Evolutionary conservation across 257 asterid genomes (phyloP), one percentile per base, ranked within the genome.

Genomic region (Nicotiana undulata): DNA sequence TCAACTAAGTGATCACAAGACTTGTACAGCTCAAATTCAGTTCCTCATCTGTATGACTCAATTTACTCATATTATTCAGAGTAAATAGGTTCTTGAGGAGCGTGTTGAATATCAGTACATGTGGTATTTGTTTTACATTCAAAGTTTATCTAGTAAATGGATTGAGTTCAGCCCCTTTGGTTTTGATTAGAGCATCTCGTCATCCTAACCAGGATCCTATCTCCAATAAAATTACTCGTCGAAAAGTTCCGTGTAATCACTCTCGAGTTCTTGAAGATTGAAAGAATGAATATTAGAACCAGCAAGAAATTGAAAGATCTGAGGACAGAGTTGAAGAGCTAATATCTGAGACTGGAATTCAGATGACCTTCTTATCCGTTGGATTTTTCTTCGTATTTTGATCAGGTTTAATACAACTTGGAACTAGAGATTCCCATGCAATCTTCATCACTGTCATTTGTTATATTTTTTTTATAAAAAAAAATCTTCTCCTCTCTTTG

Each of bases 221-320:
- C 28, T 68, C 76, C 76, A 40, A 26, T 26, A 26, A 26, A 26
- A 26, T 26, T 26, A 26, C 28, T 26, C 28, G 28, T 26, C 28
- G 28, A 26, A 83, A 91, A 95, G 78, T 65, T 87, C 79, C 92
- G 98, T 0, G 99, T 93, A 4, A 92, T 92, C 53, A 93, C 91
- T 83, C 91, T 92, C n/a, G 18, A 95, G 86, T 81, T 95, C 99
- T 64, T 93, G 97, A 12, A 92, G 94, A 0, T 93, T 93, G 63
- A 93, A 95, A 0, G 77, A 77, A 70, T 92, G 91, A 44, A 93
- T 85, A 79, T 95, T 92, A 1, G 98, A 90, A 16, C 96, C 98
- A 1, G 92, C 97, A 0, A 95, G 99, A 95, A 32, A 86, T 87
- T 0, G 99, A 92, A 0, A 93, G 85, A 59, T 95, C 99, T 79